Percentiles rank a stretch among this genome's conserved stretches.
Conservation (phyloP, 345 rosid genomes). For the Citrus maxima region DNA sequence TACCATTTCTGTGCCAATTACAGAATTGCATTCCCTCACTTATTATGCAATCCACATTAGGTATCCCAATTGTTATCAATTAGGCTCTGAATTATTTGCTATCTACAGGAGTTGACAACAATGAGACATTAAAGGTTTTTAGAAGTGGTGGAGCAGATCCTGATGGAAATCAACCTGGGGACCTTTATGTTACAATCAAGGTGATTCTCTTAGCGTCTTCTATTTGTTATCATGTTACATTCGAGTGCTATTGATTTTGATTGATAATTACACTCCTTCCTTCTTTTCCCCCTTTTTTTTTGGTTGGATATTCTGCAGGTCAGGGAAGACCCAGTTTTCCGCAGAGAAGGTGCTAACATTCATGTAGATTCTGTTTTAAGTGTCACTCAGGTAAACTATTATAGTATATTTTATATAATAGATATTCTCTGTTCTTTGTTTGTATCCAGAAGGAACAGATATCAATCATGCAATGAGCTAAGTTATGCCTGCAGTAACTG, state of each 20-base stretch:
- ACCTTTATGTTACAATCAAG: conserved; percentile 80
- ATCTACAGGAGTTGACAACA: conserved; percentile 73
- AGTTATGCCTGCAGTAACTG: not conserved
- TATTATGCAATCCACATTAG: not conserved
- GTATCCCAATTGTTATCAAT: not conserved
- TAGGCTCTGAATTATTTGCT: conserved; percentile 3
- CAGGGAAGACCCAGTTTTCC: conserved; percentile 92
- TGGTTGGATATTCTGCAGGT: conserved; percentile 39
- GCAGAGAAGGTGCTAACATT: conserved; percentile 87
- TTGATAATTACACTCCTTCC: not conserved
- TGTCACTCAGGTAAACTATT: conserved; percentile 67
- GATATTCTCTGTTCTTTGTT: not conserved
- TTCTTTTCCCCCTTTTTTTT: not conserved
- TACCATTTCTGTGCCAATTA: not conserved
- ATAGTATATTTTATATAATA: not conserved
- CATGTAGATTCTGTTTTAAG: conserved; percentile 81
- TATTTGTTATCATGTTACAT: not conserved
- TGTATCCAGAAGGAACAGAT: not conserved
- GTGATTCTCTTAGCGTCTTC: conserved; percentile 30
- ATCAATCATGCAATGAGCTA: not conserved
- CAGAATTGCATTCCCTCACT: not conserved
- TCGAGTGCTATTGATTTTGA: not conserved
- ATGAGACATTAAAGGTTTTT: conserved; percentile 67
- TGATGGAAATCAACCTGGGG: conserved; percentile 92
- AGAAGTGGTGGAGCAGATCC: conserved; percentile 96